A percentile compares a stretch with the other conserved stretches of the same genome.
Evolutionary conservation across 805 yeast species (phyloP).

Genomic region (Diddensiella transvaalensis): DNA sequence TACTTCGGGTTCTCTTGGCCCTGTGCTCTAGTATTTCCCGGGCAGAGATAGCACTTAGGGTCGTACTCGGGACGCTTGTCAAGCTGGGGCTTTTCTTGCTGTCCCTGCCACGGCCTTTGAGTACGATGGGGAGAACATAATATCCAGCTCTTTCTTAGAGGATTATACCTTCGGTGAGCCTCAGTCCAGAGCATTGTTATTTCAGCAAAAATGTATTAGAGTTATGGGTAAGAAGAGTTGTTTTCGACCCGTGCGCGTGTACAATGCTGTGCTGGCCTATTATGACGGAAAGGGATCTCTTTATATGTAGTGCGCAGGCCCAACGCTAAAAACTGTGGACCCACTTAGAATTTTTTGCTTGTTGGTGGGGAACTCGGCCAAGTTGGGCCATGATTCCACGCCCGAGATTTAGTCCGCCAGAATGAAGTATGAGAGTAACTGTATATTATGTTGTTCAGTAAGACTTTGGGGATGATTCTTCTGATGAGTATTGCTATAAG

Average conservation of each 20-base stretch:
- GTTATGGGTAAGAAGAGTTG: too few relatives aligned
- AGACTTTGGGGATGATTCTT: too few relatives aligned
- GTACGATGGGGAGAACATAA: conserved; percentile 75
- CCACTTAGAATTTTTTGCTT: background rate
- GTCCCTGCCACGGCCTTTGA: conserved; percentile 80
- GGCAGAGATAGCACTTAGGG: conserved; percentile 66
- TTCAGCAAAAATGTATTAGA: background rate
- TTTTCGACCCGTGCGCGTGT: too few relatives aligned
- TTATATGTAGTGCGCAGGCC: background rate
- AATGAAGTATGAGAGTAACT: too few relatives aligned
- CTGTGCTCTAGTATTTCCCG: conserved; percentile 63
- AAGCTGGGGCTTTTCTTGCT: conserved; percentile 48
- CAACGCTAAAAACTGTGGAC: background rate
- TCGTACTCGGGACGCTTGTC: conserved; percentile 53
- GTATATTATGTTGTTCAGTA: too few relatives aligned
- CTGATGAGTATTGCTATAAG: too few relatives aligned
- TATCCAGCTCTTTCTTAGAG: conserved; percentile 64
- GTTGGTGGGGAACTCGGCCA: background rate
- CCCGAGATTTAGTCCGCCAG: background rate
- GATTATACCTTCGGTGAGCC: conserved; percentile 66
- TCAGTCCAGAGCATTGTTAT: conserved; percentile 18
- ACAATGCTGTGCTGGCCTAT: too few relatives aligned
- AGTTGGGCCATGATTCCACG: background rate
- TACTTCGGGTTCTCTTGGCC: conserved; percentile 59
- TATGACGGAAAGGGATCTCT: background rate